phyloP scores from a whole-genome alignment of 805 yeast genomes.

The Candida coquimbonensis region DNA sequence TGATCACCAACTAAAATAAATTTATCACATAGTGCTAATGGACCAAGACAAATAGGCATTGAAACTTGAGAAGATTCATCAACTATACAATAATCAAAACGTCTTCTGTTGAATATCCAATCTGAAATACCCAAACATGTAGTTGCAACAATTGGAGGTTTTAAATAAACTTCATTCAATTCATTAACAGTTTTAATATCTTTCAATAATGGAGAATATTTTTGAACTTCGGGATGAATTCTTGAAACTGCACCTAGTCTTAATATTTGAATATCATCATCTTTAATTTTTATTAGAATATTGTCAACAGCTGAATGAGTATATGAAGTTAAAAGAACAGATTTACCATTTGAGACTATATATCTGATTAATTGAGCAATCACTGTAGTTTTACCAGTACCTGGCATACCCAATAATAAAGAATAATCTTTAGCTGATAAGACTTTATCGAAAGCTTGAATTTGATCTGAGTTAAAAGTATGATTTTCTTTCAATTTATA shows the following conservation, averaged over 20 bases:
- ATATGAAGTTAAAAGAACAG: slow-evolving; percentile 74
- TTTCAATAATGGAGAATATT: slow-evolving; percentile 42
- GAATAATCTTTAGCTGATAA: slow-evolving; percentile 67
- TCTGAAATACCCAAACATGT: slow-evolving; percentile 78
- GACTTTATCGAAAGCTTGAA: slow-evolving; percentile 57
- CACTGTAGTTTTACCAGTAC: slow-evolving; percentile 92
- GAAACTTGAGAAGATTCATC: slow-evolving; percentile 98
- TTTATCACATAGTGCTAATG: slow-evolving; percentile 66
- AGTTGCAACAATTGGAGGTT: slow-evolving; percentile 74
- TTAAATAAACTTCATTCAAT: slow-evolving; percentile 39
- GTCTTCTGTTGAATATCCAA: slow-evolving; percentile 45
- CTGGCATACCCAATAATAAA: slow-evolving; percentile 93
- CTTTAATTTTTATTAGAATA: slow-evolving; percentile 64
- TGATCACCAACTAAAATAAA: slow-evolving; percentile 97
- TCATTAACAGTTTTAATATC: slow-evolving; percentile 36
- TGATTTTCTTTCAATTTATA: slow-evolving; percentile 12
- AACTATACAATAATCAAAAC: slow-evolving; percentile 86
- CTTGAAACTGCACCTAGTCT: slow-evolving; percentile 58
- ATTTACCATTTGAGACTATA: slow-evolving; percentile 52
- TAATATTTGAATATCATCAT: slow-evolving; percentile 42
- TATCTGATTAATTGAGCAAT: slow-evolving; percentile 67
- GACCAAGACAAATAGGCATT: slow-evolving; percentile 86
- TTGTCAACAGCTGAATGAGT: slow-evolving; percentile 97
- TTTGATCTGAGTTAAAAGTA: slow-evolving; percentile 64
- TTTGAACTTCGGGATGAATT: slow-evolving; percentile 55